These are phyloP conservation scores for Puccinia triticina DNA, from an alignment of 1,284 basidiomycete species.

Conservation along the genomic window DNA sequence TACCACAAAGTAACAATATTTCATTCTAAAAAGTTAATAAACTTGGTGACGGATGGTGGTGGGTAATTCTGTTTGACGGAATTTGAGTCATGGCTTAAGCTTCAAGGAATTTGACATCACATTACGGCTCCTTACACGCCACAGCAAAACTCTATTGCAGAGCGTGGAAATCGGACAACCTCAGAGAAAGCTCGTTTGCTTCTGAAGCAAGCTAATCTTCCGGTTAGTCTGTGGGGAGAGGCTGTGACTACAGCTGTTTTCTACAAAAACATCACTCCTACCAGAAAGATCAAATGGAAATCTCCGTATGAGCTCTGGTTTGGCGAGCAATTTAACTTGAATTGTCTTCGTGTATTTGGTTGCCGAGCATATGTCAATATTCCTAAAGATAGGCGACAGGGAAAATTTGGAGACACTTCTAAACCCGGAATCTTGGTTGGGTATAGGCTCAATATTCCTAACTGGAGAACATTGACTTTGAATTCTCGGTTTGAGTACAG, in stretches of 20 bases:
- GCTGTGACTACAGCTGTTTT: constrained; percentile 59
- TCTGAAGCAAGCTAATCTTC: constrained; percentile 57
- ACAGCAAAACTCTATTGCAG: constrained; percentile 59
- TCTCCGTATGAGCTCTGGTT: neutral
- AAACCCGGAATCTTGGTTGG: constrained; percentile 6
- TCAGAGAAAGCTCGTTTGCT: constrained; percentile 57
- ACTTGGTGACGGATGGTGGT: neutral
- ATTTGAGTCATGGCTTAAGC: neutral
- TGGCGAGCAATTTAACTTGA: neutral
- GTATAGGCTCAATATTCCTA: constrained; percentile 1
- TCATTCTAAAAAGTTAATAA: neutral
- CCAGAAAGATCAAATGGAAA: neutral
- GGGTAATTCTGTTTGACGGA: neutral
- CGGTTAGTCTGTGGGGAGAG: constrained; percentile 60
- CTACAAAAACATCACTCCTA: constrained; percentile 57
- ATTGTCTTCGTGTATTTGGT: neutral
- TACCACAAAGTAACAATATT: neutral
- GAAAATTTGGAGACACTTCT: constrained; percentile 1
- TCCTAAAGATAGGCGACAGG: neutral
- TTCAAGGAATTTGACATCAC: neutral
- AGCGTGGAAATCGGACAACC: constrained; percentile 58
- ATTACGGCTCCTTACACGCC: constrained; percentile 57
- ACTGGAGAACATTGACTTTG: neutral
- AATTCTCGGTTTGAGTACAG: neutral
- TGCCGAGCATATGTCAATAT: constrained; percentile 20